Conservation (phyloP, 2,329 filamentous ascomycete genomes). For the Aspergillus ochraceoroseus region DNA sequence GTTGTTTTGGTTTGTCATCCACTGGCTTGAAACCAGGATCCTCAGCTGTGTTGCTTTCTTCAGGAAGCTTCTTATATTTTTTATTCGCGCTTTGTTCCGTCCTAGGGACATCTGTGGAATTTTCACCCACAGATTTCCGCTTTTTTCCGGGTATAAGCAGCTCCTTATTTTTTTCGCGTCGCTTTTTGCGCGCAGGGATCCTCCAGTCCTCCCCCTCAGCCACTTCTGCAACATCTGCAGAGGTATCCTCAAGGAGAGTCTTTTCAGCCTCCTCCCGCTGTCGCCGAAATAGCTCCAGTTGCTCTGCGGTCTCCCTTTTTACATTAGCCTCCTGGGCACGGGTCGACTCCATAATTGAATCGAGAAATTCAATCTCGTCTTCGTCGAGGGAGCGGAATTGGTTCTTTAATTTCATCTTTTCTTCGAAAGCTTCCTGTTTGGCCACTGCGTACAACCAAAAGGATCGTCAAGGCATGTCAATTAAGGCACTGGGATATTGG, state of each 20-base stretch:
- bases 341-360: constrained; percentile 55
- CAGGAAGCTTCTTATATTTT: neutral
- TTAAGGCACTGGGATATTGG: constrained; percentile 12
- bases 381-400: constrained; percentile 51
- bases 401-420: constrained; percentile 48
- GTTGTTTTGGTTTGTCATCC: too few species aligned
- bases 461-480: constrained; percentile 43
- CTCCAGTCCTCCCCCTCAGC: constrained; percentile 48
- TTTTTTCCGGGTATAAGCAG: constrained; percentile 40
- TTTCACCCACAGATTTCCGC: constrained; percentile 38
- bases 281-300: constrained; percentile 55
- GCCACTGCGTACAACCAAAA: constrained; percentile 33
- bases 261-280: constrained; percentile 58
- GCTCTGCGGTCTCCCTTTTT: constrained; percentile 55
- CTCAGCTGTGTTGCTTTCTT: neutral
- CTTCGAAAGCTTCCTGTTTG: constrained; percentile 51
- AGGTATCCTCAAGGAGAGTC: constrained; percentile 40
- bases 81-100: constrained; percentile 14
- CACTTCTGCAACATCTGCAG: constrained; percentile 29
- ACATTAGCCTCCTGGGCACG: constrained; percentile 54
- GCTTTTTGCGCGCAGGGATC: constrained; percentile 49
- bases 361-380: constrained; percentile 50
- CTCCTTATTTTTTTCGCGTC: constrained; percentile 47
- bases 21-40: neutral
- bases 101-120: constrained; percentile 9